Base-by-base conservation (phyloP, 768 basidiomycete genomes). In the Dictyophora rubrovolvata region DNA sequence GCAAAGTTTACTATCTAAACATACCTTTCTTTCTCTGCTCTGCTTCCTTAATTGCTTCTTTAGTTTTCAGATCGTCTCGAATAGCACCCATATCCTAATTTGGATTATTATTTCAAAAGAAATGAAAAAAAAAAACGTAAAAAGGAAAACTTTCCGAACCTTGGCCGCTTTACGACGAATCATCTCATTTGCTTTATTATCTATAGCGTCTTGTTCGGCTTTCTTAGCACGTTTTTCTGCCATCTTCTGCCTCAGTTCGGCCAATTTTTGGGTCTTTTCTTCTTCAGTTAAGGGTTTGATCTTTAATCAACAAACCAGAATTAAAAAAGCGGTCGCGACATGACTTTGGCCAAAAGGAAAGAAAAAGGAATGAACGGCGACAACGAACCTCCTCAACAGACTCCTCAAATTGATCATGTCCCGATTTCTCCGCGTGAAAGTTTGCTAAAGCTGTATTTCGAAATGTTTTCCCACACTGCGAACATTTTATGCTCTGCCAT, bases 351-450 rank as follows among this genome's bases (percentile, higher is more conserved):
- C 42, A 14, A 46, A 18, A 52, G 28, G 21, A 17, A 17, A 28
- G 52, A 63, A 52, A 60, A 18, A 28, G 23, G 35, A 22, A 42
- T 49, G 47, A 48, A 61, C 55, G 46, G 35, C 48, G 18, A 17
- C 34, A 54, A 52, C 72, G 53, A 51, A 90, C 93, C 79, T 97
- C 95, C 66, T 98, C 93, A 0, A 84, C 89, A 1, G 89, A 93
- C 67, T 97, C 95, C 69, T 96, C 94, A 63, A 97, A 98, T 64
- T 93, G 85, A 70, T 92, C 86, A 68, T 99, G 95, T 0, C 95
- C 95, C 64, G 85, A 89, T 75, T 93, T 93, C 71, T 94, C 92
- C 0, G 93, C 94, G 66, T 96, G 94, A 70, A 83, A 95, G 64
- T 90, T 89, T 14, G 91, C 94, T 16, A 95, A 75, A 1, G 89